Evolutionary conservation across 129 eudicot genomes (phyloP).

Genomic region (Tanacetum coccineum): DNA sequence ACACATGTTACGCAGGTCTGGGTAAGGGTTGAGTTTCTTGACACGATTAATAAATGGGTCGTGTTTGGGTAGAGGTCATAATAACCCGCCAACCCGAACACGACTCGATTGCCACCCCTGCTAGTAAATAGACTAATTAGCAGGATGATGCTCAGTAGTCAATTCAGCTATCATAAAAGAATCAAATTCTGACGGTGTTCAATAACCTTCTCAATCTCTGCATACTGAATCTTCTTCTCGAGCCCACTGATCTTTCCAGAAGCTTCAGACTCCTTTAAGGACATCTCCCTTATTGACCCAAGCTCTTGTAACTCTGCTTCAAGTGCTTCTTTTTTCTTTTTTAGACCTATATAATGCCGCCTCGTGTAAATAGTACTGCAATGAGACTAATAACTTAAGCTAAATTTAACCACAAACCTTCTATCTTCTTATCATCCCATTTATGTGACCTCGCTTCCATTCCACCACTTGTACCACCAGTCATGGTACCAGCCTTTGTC

Average conservation of each 20-base stretch:
- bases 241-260: slow-evolving; percentile 96
- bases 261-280: slow-evolving; percentile 91
- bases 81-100: too few relatives aligned
- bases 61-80: too few relatives aligned
- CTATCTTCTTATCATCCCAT: slow-evolving; percentile 97
- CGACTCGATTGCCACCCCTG: too few relatives aligned
- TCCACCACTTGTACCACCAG: slow-evolving; percentile 99
- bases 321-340: slow-evolving; percentile 77
- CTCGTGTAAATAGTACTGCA: slow-evolving; percentile 4
- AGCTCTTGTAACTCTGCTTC: slow-evolving; percentile 86
- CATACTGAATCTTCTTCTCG: slow-evolving; percentile 94
- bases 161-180: too few relatives aligned
- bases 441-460: slow-evolving; percentile 98
- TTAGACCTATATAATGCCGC: slow-evolving; percentile 56
- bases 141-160: too few relatives aligned
- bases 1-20: too few relatives aligned
- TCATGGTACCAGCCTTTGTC: slow-evolving; percentile 98
- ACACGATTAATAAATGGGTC: too few relatives aligned
- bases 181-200: too few relatives aligned
- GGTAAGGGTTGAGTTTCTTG: too few relatives aligned
- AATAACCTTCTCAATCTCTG: slow-evolving; percentile 88
- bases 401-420: slow-evolving; percentile 39
- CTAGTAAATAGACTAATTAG: too few relatives aligned
- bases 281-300: slow-evolving; percentile 90
- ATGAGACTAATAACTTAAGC: neutral